Percentiles rank a stretch among this genome's conserved stretches.
These are phyloP conservation scores for Backusella mclennaniae DNA, from an alignment of 192 early-diverging fungal species.

Conservation along the genomic window DNA sequence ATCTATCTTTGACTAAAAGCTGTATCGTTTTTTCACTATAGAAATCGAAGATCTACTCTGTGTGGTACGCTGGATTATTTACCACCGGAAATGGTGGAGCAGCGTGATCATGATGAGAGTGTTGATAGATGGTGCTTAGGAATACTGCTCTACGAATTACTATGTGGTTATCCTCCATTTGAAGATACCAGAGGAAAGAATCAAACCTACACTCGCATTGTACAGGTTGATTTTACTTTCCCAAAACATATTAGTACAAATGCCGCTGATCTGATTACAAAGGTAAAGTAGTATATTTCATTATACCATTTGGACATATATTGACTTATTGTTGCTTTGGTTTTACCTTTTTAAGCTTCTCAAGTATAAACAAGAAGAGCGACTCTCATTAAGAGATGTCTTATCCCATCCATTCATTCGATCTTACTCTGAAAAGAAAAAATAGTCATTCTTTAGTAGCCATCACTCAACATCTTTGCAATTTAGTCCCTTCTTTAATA, in stretches of 20 bases:
- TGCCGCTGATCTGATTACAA: slow-evolving; percentile 83
- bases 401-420: slow-evolving; percentile 69
- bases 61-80: slow-evolving; percentile 97
- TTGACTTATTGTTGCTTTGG: not conserved
- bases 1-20: not conserved
- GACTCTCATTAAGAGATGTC: slow-evolving; percentile 75
- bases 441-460: not conserved
- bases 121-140: slow-evolving; percentile 95
- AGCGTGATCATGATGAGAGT: slow-evolving; percentile 68
- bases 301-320: not conserved
- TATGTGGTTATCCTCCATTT: slow-evolving; percentile 91
- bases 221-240: slow-evolving; percentile 78
- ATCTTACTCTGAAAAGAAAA: not conserved
- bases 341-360: slow-evolving; percentile 56
- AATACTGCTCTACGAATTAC: slow-evolving; percentile 90
- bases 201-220: slow-evolving; percentile 81
- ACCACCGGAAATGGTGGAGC: slow-evolving; percentile 95
- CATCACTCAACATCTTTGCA: not conserved
- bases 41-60: slow-evolving; percentile 71
- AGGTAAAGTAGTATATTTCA: slow-evolving; percentile 43
- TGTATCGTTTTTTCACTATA: not conserved
- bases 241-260: slow-evolving; percentile 76
- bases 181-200: slow-evolving; percentile 67
- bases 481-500: not conserved
- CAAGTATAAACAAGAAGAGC: slow-evolving; percentile 62